A percentile compares a stretch with the other conserved stretches of the same genome.
Conservation (phyloP, 768 basidiomycete species). For the Tephrocybe sp. region DNA sequence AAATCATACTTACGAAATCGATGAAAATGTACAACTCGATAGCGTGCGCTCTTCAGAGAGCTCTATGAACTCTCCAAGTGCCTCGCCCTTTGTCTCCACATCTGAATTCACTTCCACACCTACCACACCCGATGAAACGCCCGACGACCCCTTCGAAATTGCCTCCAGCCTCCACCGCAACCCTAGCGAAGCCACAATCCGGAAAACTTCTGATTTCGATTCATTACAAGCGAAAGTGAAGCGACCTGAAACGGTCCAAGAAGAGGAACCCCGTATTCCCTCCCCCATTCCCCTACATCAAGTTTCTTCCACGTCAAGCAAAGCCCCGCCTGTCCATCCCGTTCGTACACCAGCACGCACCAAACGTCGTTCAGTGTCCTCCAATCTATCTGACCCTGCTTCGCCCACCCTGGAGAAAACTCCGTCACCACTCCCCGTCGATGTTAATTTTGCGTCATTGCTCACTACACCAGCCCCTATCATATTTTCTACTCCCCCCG, state of each 20-base stretch:
- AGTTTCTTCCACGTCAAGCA: slow-evolving; percentile 28
- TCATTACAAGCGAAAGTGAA: slow-evolving; percentile 32
- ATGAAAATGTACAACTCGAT: slow-evolving; percentile 25
- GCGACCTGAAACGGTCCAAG: slow-evolving; percentile 46
- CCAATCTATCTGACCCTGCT: slow-evolving; percentile 66
- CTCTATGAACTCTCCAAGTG: slow-evolving; percentile 55
- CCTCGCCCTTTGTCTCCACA: slow-evolving; percentile 41
- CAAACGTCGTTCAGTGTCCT: slow-evolving; percentile 93
- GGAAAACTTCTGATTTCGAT: slow-evolving; percentile 41
- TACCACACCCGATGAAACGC: slow-evolving; percentile 54
- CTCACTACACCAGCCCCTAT: slow-evolving; percentile 67
- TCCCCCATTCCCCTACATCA: slow-evolving; percentile 27
- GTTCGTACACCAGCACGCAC: slow-evolving; percentile 91
- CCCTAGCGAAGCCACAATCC: slow-evolving; percentile 59
- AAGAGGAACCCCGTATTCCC: slow-evolving; percentile 42
- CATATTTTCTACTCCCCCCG: slow-evolving; percentile 83
- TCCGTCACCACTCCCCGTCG: slow-evolving; percentile 32
- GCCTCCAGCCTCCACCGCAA: slow-evolving; percentile 43
- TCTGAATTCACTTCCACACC: slow-evolving; percentile 47
- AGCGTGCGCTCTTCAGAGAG: slow-evolving; percentile 47
- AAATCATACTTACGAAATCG: slow-evolving; percentile 32
- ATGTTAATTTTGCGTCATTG: slow-evolving; percentile 59
- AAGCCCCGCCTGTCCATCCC: slow-evolving; percentile 58
- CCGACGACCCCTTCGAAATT: slow-evolving; percentile 41
- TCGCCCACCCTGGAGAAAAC: slow-evolving; percentile 50